Evolutionary conservation across 768 basidiomycete species (phyloP).

Genomic region (Auricularia sp.): DNA sequence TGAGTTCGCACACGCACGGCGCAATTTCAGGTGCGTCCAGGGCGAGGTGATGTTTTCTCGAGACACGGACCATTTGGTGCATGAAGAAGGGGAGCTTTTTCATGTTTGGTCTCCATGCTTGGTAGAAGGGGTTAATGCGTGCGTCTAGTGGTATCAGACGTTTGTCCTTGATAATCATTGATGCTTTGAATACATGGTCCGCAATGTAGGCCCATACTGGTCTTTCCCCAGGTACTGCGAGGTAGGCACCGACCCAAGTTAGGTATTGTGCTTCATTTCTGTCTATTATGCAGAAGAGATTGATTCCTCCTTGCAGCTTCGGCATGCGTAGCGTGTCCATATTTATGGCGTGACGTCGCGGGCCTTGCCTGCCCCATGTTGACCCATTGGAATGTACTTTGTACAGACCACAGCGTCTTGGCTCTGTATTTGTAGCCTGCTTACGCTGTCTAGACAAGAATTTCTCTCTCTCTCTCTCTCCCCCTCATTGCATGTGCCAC

Average conservation of each 20-base stretch:
- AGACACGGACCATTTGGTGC: background rate
- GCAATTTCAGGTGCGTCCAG: background rate
- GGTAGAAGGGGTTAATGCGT: background rate
- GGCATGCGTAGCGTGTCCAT: background rate
- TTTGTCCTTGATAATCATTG: background rate
- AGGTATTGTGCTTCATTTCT: background rate
- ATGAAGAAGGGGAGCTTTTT: background rate
- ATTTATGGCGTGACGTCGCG: background rate
- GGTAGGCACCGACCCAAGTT: background rate
- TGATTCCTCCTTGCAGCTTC: background rate
- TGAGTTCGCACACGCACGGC: too few species aligned
- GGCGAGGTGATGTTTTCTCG: background rate
- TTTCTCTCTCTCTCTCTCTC: too few species aligned
- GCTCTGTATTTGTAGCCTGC: too few species aligned
- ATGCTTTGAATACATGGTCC: slow-evolving; percentile 2
- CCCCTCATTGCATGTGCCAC: too few species aligned
- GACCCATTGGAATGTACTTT: too few species aligned
- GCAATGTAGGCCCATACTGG: slow-evolving; percentile 9
- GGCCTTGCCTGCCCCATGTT: slow-evolving; percentile 10
- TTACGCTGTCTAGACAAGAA: too few species aligned
- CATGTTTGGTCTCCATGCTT: background rate
- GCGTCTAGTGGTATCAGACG: background rate
- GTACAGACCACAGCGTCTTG: too few species aligned
- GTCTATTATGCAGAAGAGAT: background rate
- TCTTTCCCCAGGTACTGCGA: background rate